These are phyloP conservation scores for Plenodomus tracheiphilus DNA, from an alignment of 2,329 filamentous ascomycete genomes.

Conservation along the genomic window DNA sequence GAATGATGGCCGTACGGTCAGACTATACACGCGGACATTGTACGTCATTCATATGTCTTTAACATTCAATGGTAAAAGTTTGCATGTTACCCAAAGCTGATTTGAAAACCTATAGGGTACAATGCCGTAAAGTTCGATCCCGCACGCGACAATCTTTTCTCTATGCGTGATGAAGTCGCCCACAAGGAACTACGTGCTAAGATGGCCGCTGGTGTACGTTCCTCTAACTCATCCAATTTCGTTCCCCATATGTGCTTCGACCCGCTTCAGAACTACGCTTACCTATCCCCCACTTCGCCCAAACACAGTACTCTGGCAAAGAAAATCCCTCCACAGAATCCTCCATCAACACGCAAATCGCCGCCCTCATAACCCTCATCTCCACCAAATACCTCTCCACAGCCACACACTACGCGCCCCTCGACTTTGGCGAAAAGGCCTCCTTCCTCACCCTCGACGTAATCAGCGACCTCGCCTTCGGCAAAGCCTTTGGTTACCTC, in stretches of 20 bases:
- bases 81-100: no score
- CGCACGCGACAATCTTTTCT: conserved; percentile 55
- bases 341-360: conserved; percentile 52
- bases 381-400: conserved; percentile 48
- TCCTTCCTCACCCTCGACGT: conserved; percentile 60
- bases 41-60: neutral
- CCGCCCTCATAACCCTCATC: conserved; percentile 52
- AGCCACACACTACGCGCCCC: conserved; percentile 32
- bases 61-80: no score
- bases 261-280: no score
- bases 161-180: conserved; percentile 50
- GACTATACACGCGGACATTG: conserved; percentile 37
- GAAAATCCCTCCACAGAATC: conserved; percentile 56
- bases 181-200: conserved; percentile 48
- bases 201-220: conserved; percentile 48
- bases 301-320: conserved; percentile 46
- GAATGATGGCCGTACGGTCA: conserved; percentile 47
- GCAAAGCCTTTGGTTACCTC: conserved; percentile 55
- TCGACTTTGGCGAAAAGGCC: conserved; percentile 51
- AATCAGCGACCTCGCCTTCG: conserved; percentile 57
- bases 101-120: no score
- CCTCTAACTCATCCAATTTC: no score
- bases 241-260: no score
- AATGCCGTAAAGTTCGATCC: conserved; percentile 55
- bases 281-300: no score